Evolutionary conservation across 2,329 filamentous ascomycete species (phyloP).

Genomic region (Metarhizium album): DNA sequence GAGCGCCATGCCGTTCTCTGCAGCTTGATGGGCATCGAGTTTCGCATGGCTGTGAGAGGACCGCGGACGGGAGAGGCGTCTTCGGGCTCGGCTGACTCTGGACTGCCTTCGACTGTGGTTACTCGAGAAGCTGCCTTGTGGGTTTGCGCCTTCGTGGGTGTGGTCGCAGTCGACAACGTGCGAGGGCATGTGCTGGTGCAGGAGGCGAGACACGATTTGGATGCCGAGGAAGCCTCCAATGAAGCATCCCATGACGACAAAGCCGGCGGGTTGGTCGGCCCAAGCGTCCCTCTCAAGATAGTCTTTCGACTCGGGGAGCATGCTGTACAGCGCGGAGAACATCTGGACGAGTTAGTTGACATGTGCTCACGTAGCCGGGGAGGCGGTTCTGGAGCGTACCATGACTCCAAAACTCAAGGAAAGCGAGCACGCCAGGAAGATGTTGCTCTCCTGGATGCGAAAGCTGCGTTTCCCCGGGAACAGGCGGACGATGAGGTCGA

Average conservation of each 20-base stretch:
- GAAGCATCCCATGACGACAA: conserved; percentile 60
- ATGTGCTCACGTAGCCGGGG: background rate
- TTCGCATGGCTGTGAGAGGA: conserved; percentile 12
- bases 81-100: conserved; percentile 20
- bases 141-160: conserved; percentile 48
- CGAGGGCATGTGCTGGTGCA: conserved; percentile 66
- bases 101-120: conserved; percentile 18
- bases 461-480: conserved; percentile 69
- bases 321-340: conserved; percentile 85
- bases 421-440: conserved; percentile 76
- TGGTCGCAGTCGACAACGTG: conserved; percentile 76
- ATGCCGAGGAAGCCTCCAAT: conserved; percentile 64
- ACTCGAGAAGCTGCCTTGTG: conserved; percentile 16
- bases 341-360: conserved; percentile 41
- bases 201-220: conserved; percentile 57
- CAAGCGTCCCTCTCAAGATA: conserved; percentile 65
- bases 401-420: conserved; percentile 94
- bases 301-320: conserved; percentile 75
- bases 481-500: conserved; percentile 65
- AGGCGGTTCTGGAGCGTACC: conserved; percentile 44
- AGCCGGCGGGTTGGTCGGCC: conserved; percentile 54
- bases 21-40: conserved; percentile 1
- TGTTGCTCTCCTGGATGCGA: conserved; percentile 78
- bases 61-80: conserved; percentile 16
- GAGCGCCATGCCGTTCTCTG: conserved; percentile 8